phyloP scores from a whole-genome alignment of 345 rosid species.

The Citrus maxima region DNA sequence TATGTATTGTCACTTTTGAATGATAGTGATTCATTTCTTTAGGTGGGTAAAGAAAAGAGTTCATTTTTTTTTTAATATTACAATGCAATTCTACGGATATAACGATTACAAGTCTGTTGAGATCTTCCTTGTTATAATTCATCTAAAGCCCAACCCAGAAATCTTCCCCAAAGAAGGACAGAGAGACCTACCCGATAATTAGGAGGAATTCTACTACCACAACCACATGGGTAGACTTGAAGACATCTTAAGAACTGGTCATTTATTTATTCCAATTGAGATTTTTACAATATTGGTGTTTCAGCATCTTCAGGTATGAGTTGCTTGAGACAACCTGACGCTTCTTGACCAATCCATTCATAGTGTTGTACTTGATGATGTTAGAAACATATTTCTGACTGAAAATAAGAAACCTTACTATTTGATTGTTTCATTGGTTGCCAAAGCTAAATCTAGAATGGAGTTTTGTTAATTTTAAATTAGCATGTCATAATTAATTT shows the following conservation, averaged over 20 bases:
- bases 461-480: not conserved
- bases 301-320: not conserved
- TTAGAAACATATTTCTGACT: not conserved
- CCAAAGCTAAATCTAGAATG: not conserved
- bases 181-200: too few species aligned
- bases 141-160: too few species aligned
- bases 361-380: not conserved
- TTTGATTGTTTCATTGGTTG: not conserved
- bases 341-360: not conserved
- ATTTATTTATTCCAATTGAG: not conserved
- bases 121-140: too few species aligned
- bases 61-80: too few species aligned
- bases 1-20: not conserved
- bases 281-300: not conserved
- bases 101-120: too few species aligned
- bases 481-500: constrained; percentile 8
- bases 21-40: not conserved
- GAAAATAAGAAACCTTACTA: not conserved
- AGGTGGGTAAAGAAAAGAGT: not conserved
- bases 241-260: not conserved
- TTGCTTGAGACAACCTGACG: not conserved
- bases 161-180: too few species aligned
- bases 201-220: too few species aligned
- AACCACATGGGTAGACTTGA: too few species aligned
- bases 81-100: too few species aligned